Evolutionary conservation across 768 basidiomycete genomes (phyloP), one percentile per base, ranked within the genome.

Genomic region (Leccinellum albellum): DNA sequence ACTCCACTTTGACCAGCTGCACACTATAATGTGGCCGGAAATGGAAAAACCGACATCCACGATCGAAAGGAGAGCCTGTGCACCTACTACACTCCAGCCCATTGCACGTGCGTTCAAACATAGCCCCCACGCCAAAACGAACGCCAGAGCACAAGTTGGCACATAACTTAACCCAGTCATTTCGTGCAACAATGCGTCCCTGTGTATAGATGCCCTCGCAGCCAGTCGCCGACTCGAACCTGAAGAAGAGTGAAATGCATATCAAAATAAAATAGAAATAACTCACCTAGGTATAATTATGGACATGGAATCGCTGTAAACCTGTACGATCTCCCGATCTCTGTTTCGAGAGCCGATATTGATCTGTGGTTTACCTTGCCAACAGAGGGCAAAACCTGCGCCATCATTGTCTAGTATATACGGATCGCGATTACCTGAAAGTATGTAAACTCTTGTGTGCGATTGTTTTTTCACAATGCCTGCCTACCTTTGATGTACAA

Each of bases 261-360:
- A 42, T 50, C 35, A 48, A n/a, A 14, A 46, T 21, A 37, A 21
- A 17, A 37, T 31, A 56, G 23, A 21, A 32, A 40, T n/a, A 15
- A 74, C 87, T 72, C 68, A 94, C 91, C 89, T 86, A 6, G 95
- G 95, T 55, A 97, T 86, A 6, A 87, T 86, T 53, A 97, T 84
- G 33, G 88, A 71, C 82, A 94, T 89, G 6, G 82, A 79, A 31
- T 93, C 85, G 62, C 91, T 91, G 48, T 77, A 77, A 31, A 97
- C 82, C 75, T 98, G 94, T 28, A 94, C 79, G 23, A 94, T 73
- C 68, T 98, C 94, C 44, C 75, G 75, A 61, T 92, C 84, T 21
- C 78, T 74, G 66, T 94, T 94, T 50, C 77, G 76, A 55, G 85
- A 80, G 15, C 85, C 89, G 53, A 97, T 81, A 1, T 81, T 75